These are phyloP conservation scores for Zoysia pacifica DNA, from an alignment of 176 grass and related monocot species.

Conservation along the genomic window DNA sequence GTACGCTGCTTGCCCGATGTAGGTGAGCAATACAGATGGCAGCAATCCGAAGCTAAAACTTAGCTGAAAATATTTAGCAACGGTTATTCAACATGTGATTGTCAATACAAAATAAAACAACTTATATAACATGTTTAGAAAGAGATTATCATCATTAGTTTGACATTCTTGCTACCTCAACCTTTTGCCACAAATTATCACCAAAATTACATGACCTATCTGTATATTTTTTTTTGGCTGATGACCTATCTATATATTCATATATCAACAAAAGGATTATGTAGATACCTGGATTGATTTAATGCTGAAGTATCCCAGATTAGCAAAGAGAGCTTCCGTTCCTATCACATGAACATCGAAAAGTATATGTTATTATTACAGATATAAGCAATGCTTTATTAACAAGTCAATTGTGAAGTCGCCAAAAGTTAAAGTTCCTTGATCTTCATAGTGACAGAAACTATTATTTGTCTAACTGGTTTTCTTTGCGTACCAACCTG, in stretches of 20 bases:
- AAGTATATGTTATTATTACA: neutral
- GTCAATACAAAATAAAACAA: no score
- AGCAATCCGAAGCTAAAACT: constrained; percentile 38
- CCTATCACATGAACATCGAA: constrained; percentile 20
- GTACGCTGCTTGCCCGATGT: constrained; percentile 58
- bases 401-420: no score
- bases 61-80: neutral
- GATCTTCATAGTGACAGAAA: neutral
- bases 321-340: constrained; percentile 53
- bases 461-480: neutral
- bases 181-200: no score
- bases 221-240: no score
- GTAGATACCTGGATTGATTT: constrained; percentile 50
- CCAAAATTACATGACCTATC: no score
- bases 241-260: no score
- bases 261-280: neutral
- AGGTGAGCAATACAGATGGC: constrained; percentile 47
- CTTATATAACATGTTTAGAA: no score
- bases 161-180: no score
- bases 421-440: neutral
- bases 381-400: neutral
- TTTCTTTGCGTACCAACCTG: constrained; percentile 18
- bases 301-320: constrained; percentile 54
- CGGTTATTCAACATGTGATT: neutral
- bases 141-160: no score